These are phyloP conservation scores for Penicillium verhagenii DNA, from an alignment of 495 filamentous ascomycete species.

Conservation along the genomic window DNA sequence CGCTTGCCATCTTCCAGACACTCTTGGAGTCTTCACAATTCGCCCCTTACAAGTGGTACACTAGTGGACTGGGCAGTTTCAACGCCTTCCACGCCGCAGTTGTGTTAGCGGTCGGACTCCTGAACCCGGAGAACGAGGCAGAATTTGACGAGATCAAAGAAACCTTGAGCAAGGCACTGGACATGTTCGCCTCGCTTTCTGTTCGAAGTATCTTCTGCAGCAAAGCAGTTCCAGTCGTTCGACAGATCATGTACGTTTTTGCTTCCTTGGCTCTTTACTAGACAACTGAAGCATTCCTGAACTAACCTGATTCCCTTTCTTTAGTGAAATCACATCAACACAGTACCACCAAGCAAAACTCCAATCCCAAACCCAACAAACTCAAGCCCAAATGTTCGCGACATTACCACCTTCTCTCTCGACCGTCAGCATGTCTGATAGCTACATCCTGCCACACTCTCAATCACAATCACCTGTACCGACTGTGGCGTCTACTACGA, in stretches of 20 bases:
- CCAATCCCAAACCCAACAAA: constrained; percentile 14
- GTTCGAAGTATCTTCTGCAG: constrained; percentile 43
- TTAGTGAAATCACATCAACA: constrained; percentile 26
- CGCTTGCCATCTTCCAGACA: constrained; percentile 40
- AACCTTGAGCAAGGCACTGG: constrained; percentile 30
- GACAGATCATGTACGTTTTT: constrained; percentile 38
- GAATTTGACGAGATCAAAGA: constrained; percentile 36
- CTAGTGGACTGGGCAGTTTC: constrained; percentile 43
- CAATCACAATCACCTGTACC: constrained; percentile 25
- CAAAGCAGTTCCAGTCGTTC: constrained; percentile 39
- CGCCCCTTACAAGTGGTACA: constrained; percentile 47
- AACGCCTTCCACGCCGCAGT: constrained; percentile 42
- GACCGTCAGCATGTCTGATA: constrained; percentile 15
- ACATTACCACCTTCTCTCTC: constrained; percentile 10
- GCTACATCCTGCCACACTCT: constrained; percentile 17
- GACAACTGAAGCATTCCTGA: not conserved
- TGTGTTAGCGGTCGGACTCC: constrained; percentile 29
- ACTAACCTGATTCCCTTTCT: constrained; percentile 1
- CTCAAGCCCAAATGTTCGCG: constrained; percentile 14
- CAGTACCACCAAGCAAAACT: constrained; percentile 16
- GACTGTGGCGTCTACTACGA: constrained; percentile 22
- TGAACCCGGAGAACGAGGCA: constrained; percentile 31
- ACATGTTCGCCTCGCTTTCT: constrained; percentile 40
- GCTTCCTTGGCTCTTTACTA: not conserved
- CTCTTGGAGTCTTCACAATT: constrained; percentile 37